These are phyloP conservation scores for Cystobasidium ongulense DNA, from an alignment of 768 basidiomycete species.

Conservation along the genomic window DNA sequence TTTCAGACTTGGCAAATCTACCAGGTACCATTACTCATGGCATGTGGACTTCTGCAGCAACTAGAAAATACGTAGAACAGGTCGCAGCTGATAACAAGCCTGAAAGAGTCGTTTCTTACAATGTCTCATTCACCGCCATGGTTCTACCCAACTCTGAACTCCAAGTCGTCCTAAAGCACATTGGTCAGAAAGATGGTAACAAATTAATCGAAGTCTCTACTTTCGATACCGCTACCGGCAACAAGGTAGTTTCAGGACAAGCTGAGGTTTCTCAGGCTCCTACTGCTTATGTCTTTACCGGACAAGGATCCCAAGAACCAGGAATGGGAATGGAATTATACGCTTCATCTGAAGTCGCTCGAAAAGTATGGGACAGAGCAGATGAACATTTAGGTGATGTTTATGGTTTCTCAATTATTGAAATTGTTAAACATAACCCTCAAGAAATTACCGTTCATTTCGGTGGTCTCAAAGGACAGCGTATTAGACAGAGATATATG, in stretches of 20 bases:
- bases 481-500: conserved; percentile 98
- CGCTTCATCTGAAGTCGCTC: conserved; percentile 81
- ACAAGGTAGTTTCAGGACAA: conserved; percentile 84
- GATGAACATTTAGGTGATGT: conserved; percentile 86
- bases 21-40: conserved; percentile 97
- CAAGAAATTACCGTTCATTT: conserved; percentile 98
- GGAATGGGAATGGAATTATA: conserved; percentile 99
- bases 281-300: conserved; percentile 95
- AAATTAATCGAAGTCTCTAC: conserved; percentile 85
- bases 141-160: conserved; percentile 83
- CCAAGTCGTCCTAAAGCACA: conserved; percentile 74
- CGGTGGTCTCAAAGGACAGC: conserved; percentile 97
- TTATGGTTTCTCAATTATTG: conserved; percentile 96
- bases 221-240: conserved; percentile 62
- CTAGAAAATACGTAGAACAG: conserved; percentile 82
- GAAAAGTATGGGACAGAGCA: conserved; percentile 93
- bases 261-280: conserved; percentile 85
- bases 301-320: conserved; percentile 93
- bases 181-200: conserved; percentile 79
- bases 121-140: conserved; percentile 96
- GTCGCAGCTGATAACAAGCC: conserved; percentile 88
- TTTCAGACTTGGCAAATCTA: conserved; percentile 82
- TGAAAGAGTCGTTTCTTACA: conserved; percentile 79
- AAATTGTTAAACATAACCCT: conserved; percentile 78
- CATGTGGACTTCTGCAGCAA: conserved; percentile 92